A percentile compares a stretch with the other conserved stretches of the same genome.
phyloP scores from a whole-genome alignment of 2,329 filamentous ascomycete species.

The Xylariaceae sp. region DNA sequence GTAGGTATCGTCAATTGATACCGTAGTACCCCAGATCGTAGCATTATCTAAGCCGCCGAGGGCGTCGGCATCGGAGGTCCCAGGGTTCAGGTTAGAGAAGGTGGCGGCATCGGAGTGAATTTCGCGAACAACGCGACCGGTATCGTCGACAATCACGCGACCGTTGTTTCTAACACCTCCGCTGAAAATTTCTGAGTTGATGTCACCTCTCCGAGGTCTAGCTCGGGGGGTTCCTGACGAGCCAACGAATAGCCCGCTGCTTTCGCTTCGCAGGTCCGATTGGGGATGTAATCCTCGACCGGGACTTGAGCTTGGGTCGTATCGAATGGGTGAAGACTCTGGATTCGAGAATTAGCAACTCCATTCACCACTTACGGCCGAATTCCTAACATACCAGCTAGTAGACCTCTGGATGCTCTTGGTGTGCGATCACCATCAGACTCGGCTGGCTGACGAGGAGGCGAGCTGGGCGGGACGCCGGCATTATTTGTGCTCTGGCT shows the following conservation, averaged over 20 bases:
- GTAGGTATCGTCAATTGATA: constrained; percentile 87
- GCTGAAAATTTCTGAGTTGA: constrained; percentile 71
- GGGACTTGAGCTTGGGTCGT: constrained; percentile 84
- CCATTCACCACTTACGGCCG: not conserved
- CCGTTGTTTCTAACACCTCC: constrained; percentile 48
- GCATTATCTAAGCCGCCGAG: constrained; percentile 76
- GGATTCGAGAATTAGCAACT: constrained; percentile 1
- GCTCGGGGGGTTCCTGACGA: constrained; percentile 49
- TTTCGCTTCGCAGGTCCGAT: constrained; percentile 73
- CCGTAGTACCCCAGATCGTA: constrained; percentile 95
- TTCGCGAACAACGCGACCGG: constrained; percentile 53
- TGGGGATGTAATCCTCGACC: constrained; percentile 57
- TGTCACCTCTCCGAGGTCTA: constrained; percentile 69
- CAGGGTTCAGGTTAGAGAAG: constrained; percentile 63
- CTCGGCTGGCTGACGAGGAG: constrained; percentile 48
- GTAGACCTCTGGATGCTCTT: constrained; percentile 53
- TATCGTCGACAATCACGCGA: constrained; percentile 55
- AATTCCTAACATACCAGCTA: constrained; percentile 52
- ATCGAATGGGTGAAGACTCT: constrained; percentile 92
- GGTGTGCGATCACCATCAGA: constrained; percentile 65
- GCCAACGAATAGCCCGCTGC: constrained; percentile 80
- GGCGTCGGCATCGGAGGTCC: constrained; percentile 85
- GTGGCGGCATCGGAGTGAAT: constrained; percentile 56
- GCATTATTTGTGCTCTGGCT: constrained; percentile 45
- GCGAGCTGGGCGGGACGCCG: constrained; percentile 49